Conservation (phyloP, 2,329 filamentous ascomycete genomes). For the Biscogniauxia mediterranea region DNA sequence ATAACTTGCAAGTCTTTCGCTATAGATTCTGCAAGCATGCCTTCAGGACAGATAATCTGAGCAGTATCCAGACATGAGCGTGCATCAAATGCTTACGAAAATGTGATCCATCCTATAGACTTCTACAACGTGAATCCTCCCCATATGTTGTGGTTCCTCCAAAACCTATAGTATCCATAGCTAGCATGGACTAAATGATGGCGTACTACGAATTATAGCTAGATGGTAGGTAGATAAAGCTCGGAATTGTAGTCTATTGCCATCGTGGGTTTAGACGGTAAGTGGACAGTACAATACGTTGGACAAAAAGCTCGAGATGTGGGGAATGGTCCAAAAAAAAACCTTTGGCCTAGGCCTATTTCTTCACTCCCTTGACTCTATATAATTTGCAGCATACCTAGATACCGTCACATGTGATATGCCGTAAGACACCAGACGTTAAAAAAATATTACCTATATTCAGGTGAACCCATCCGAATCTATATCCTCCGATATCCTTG, state of each 20-base stretch:
- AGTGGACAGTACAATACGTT: background rate
- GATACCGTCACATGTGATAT: background rate
- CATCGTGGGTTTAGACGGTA: background rate
- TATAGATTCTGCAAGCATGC: constrained; percentile 26
- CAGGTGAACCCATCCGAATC: no score
- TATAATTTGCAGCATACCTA: background rate
- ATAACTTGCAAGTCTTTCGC: constrained; percentile 27
- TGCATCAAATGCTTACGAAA: constrained; percentile 1
- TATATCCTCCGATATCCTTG: no score
- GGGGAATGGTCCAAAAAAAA: background rate
- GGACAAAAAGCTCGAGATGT: background rate
- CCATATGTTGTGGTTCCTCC: background rate
- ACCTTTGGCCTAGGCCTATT: no score
- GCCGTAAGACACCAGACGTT: no score
- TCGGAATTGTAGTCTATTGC: background rate
- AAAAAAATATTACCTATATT: no score
- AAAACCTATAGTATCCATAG: background rate
- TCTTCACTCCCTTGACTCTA: background rate
- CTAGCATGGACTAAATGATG: background rate
- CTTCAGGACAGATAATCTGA: constrained; percentile 23
- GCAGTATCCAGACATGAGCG: constrained; percentile 8
- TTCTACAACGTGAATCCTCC: background rate
- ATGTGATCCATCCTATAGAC: constrained; percentile 1
- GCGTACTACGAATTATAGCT: no score
- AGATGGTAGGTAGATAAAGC: no score